phyloP scores from a whole-genome alignment of 371 early-diverging fungal genomes.

The Circinella minor region DNA sequence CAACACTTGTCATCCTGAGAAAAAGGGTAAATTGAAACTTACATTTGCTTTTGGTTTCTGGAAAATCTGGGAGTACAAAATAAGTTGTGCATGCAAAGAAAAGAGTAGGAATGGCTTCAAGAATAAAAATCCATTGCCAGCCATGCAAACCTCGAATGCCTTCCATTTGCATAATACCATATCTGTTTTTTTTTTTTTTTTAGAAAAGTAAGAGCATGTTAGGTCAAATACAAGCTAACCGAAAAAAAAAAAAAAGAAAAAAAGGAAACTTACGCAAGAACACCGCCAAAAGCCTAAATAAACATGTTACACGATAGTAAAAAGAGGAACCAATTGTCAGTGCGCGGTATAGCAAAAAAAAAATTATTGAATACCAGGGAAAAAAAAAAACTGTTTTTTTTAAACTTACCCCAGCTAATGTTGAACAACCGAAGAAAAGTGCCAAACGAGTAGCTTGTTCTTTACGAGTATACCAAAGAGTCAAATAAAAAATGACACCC shows the following conservation, averaged over 20 bases:
- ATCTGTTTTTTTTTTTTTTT: conserved; percentile 9
- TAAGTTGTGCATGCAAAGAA: conserved; percentile 62
- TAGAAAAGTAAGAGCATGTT: no score
- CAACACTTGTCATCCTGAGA: neutral
- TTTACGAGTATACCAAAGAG: conserved; percentile 54
- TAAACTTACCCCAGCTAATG: conserved; percentile 68
- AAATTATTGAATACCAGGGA: no score
- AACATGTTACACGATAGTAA: neutral
- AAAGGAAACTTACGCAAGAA: conserved; percentile 31
- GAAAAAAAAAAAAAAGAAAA: no score
- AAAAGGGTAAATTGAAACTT: conserved; percentile 4
- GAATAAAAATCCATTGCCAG: conserved; percentile 76
- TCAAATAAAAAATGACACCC: conserved; percentile 54
- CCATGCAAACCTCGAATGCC: conserved; percentile 51
- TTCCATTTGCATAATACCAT: conserved; percentile 63
- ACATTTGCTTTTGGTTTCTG: conserved; percentile 56
- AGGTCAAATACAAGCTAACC: no score
- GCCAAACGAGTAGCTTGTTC: conserved; percentile 79
- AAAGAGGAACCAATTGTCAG: conserved; percentile 12
- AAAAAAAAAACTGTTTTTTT: no score
- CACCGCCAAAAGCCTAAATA: conserved; percentile 56
- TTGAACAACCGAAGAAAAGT: conserved; percentile 67
- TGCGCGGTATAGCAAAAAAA: neutral
- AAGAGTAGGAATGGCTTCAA: conserved; percentile 75
- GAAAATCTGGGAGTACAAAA: conserved; percentile 73